Evolutionary conservation across 805 yeast species (phyloP).

Genomic region (Starmerella etchellsii): DNA sequence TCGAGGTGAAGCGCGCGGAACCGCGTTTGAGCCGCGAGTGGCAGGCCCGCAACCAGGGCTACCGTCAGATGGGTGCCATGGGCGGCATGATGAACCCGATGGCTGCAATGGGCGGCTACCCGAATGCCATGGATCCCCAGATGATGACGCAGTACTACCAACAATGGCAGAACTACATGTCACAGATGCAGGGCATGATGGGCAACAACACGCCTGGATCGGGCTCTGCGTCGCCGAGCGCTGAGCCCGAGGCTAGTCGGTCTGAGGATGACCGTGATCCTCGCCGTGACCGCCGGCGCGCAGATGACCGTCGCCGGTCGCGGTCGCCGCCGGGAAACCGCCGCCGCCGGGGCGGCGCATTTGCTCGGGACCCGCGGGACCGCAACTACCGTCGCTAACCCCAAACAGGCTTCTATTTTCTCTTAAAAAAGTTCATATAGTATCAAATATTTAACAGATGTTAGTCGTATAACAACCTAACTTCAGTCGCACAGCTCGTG

Average conservation of each 20-base stretch:
- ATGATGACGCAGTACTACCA: slow-evolving; percentile 34
- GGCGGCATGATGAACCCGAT: slow-evolving; percentile 2
- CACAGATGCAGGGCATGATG: slow-evolving; percentile 30
- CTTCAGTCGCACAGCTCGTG: too few species aligned
- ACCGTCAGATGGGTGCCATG: slow-evolving; percentile 9
- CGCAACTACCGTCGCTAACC: slow-evolving; percentile 14
- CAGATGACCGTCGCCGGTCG: slow-evolving; percentile 23
- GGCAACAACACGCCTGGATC: slow-evolving; percentile 13
- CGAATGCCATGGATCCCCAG: slow-evolving; percentile 31
- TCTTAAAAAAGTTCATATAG: too few species aligned
- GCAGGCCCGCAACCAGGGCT: slow-evolving; percentile 16
- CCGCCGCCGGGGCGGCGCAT: slow-evolving; percentile 17
- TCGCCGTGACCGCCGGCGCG: slow-evolving; percentile 21
- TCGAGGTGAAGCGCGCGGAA: slow-evolving; percentile 36
- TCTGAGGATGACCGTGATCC: slow-evolving; percentile 18
- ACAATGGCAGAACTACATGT: slow-evolving; percentile 31
- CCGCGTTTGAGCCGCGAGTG: slow-evolving; percentile 26
- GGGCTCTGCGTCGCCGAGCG: background rate
- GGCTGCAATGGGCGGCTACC: slow-evolving; percentile 9
- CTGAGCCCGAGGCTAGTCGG: slow-evolving; percentile 1
- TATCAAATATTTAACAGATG: too few species aligned
- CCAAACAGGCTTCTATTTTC: too few species aligned
- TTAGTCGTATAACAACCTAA: too few species aligned
- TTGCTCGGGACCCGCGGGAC: slow-evolving; percentile 19
- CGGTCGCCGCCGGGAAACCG: slow-evolving; percentile 21